These are phyloP conservation scores for Talaromyces sp. DNA, from an alignment of 2,329 filamentous ascomycete genomes.

Conservation along the genomic window DNA sequence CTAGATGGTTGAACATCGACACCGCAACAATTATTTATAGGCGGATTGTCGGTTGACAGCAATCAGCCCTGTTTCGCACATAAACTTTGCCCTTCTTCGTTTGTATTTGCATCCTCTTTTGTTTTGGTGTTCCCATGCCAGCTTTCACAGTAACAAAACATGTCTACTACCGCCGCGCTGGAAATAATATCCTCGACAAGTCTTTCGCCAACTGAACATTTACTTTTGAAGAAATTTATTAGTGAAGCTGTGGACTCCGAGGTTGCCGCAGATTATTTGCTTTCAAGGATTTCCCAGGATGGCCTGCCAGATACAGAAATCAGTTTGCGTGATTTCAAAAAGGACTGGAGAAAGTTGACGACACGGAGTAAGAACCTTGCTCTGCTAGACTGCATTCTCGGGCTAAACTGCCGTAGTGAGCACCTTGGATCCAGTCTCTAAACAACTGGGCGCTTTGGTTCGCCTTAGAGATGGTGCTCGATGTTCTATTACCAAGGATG, in stretches of 20 bases:
- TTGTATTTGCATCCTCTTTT: neutral
- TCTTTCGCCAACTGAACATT: conserved; percentile 12
- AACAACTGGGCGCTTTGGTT: conserved; percentile 1
- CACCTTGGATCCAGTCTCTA: neutral
- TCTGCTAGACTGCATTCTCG: neutral
- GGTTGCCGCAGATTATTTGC: conserved; percentile 4
- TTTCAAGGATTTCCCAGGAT: conserved; percentile 2
- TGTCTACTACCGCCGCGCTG: conserved; percentile 1
- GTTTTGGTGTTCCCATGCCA: neutral
- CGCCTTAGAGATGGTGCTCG: neutral
- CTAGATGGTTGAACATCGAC: too few species aligned
- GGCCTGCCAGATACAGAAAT: neutral
- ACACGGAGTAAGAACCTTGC: neutral
- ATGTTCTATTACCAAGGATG: conserved; percentile 1
- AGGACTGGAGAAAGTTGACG: conserved; percentile 1
- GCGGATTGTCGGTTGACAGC: too few species aligned
- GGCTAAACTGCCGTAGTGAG: neutral
- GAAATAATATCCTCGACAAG: conserved; percentile 7
- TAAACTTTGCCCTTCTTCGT: neutral
- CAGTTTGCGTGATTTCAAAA: conserved; percentile 3
- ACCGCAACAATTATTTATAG: too few species aligned
- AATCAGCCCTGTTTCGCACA: too few species aligned
- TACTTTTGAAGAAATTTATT: conserved; percentile 1
- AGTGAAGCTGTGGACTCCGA: conserved; percentile 1
- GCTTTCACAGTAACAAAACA: neutral